A percentile compares a stretch with the other conserved stretches of the same genome.
phyloP scores from a whole-genome alignment of 495 filamentous ascomycete species.

The Tirmania nivea region DNA sequence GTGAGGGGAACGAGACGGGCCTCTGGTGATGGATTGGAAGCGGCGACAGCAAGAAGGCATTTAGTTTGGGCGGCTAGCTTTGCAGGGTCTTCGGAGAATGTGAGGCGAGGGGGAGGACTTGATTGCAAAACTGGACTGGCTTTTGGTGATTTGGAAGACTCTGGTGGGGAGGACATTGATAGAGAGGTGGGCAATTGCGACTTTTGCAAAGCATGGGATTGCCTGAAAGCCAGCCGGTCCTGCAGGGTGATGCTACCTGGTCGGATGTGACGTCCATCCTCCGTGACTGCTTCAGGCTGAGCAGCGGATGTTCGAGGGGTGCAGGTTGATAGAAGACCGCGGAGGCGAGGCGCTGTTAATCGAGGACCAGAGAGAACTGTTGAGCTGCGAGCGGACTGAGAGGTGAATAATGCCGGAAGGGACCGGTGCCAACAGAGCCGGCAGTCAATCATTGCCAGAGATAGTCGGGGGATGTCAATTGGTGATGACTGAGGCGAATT shows the following conservation, averaged over 20 bases:
- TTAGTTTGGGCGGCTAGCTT: constrained; percentile 45
- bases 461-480: background rate
- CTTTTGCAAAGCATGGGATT: too few species aligned
- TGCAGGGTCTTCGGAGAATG: constrained; percentile 36
- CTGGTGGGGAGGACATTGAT: background rate
- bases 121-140: background rate
- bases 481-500: background rate
- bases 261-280: too few species aligned
- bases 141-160: constrained; percentile 1
- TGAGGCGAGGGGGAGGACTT: background rate
- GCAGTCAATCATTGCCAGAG: constrained; percentile 7
- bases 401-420: background rate
- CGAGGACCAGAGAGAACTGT: too few species aligned
- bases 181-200: background rate
- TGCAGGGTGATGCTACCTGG: too few species aligned
- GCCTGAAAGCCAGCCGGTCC: too few species aligned
- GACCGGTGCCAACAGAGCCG: constrained; percentile 4
- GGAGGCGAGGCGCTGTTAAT: too few species aligned
- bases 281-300: too few species aligned
- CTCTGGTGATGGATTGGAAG: background rate
- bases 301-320: too few species aligned
- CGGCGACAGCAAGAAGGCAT: constrained; percentile 29
- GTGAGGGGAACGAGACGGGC: background rate
- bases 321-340: too few species aligned
- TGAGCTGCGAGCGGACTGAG: background rate